Evolutionary conservation across 1,284 basidiomycete species (phyloP), one percentile per base, ranked within the genome.

Genomic region (Polyporus tsugae): DNA sequence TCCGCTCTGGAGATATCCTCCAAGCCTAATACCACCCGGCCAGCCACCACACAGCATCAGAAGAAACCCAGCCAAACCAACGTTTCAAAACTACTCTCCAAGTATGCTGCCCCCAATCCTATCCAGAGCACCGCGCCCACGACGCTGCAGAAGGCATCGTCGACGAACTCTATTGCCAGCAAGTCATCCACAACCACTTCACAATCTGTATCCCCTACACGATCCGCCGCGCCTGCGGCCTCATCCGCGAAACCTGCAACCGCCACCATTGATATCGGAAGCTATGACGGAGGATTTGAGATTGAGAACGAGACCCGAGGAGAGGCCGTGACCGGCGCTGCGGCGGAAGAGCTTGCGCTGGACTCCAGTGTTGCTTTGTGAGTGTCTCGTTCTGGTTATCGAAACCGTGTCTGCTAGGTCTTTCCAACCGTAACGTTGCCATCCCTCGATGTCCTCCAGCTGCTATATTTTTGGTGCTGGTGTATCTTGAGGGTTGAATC

Each of bases 211-310:
- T 77, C 78, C 1, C 78, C 78, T 0, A 68, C 74, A 55, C 76
- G 77, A 68, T 22, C 68, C 7, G 29, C 69, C 0, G 49, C 67
- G 42, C 35, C 57, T n/a, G 35, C 57, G 36, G 75, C 78, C 29
- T 60, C 64, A 35, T 49, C 70, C 17, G 72, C 70, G 59, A 66
- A 71, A 67, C 63, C 75, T 17, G 71, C 68, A 6, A 6, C 68
- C 7, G 22, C 58, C 58, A 39, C 38, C n/a, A 72, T 93, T 59
- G 94, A 94, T 75, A 93, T 96, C 60, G 95, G 95, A 39, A 85
- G 82, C 63, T 96, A 96, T 78, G 95, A 97, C 72, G 95, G 94
- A 13, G 95, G 94, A 1, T 86, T 96, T 52, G 95, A 96, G 80
- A 80, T 86, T 41, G 95, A 96, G 69, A 88, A 91, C 67, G 89